These are phyloP conservation scores for Debaryomyces castellii DNA, from an alignment of 805 yeast species.

Conservation along the genomic window DNA sequence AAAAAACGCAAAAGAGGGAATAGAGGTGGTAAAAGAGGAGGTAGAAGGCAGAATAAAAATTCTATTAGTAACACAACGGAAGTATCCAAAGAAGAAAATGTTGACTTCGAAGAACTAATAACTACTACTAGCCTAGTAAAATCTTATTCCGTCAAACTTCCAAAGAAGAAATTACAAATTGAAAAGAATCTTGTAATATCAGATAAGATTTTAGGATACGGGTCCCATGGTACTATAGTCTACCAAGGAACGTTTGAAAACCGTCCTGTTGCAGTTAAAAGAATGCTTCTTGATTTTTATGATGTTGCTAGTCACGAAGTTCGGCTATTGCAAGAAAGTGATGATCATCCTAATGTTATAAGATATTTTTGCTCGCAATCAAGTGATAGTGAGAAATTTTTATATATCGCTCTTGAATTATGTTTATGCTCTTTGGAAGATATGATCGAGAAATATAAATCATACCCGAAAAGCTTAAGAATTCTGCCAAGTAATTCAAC, in stretches of 20 bases:
- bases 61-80: conserved; percentile 7
- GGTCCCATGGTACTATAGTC: conserved; percentile 96
- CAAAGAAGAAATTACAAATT: conserved; percentile 35
- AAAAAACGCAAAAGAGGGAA: conserved; percentile 81
- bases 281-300: conserved; percentile 90
- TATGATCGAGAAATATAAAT: conserved; percentile 57
- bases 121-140: conserved; percentile 30
- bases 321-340: conserved; percentile 83
- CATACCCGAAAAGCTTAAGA: conserved; percentile 37
- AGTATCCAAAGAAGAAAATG: conserved; percentile 9
- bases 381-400: conserved; percentile 66
- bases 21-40: conserved; percentile 73
- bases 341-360: conserved; percentile 93
- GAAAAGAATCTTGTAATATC: conserved; percentile 61
- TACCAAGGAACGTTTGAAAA: conserved; percentile 86
- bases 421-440: conserved; percentile 90
- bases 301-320: conserved; percentile 95
- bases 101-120: conserved; percentile 15
- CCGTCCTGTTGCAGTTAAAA: conserved; percentile 92
- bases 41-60: conserved; percentile 24
- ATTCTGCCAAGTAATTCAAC: conserved; percentile 30
- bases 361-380: conserved; percentile 93
- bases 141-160: conserved; percentile 12
- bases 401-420: conserved; percentile 89
- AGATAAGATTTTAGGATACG: conserved; percentile 83